Evolutionary conservation across 2,329 filamentous ascomycete species (phyloP).

Genomic region (Graphilbum sp.): DNA sequence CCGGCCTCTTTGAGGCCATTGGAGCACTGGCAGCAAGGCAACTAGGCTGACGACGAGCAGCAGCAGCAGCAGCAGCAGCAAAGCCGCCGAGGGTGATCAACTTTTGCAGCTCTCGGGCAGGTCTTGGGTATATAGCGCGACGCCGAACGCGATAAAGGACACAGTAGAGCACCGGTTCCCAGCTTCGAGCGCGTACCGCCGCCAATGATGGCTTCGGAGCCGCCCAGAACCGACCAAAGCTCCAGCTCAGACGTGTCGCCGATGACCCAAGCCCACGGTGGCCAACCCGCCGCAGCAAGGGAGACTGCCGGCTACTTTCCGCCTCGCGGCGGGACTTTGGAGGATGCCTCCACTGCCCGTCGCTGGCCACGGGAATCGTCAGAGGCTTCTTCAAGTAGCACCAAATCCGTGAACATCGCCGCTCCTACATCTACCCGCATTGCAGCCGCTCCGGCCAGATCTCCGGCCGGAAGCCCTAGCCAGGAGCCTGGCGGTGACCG

Average conservation of each 20-base stretch:
- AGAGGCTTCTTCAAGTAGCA: not conserved
- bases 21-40: conserved; percentile 18
- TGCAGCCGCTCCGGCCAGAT: not conserved
- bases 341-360: not conserved
- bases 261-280: conserved; percentile 15
- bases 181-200: too few species aligned
- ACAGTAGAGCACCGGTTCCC: too few species aligned
- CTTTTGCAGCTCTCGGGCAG: too few species aligned
- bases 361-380: not conserved
- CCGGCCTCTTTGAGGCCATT: conserved; percentile 26
- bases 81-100: not conserved
- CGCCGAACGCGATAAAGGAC: too few species aligned
- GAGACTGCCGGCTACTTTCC: conserved; percentile 13
- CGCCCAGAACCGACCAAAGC: conserved; percentile 11
- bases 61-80: not conserved
- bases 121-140: too few species aligned
- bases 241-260: conserved; percentile 28
- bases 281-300: conserved; percentile 10
- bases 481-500: too few species aligned
- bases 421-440: not conserved
- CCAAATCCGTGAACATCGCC: not conserved
- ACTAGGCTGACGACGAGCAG: not conserved
- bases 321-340: not conserved
- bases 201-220: not conserved
- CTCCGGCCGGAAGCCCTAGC: too few species aligned